Conservation (phyloP, 176 grass and related monocot species). For the Cenchrus fungigraminus region DNA sequence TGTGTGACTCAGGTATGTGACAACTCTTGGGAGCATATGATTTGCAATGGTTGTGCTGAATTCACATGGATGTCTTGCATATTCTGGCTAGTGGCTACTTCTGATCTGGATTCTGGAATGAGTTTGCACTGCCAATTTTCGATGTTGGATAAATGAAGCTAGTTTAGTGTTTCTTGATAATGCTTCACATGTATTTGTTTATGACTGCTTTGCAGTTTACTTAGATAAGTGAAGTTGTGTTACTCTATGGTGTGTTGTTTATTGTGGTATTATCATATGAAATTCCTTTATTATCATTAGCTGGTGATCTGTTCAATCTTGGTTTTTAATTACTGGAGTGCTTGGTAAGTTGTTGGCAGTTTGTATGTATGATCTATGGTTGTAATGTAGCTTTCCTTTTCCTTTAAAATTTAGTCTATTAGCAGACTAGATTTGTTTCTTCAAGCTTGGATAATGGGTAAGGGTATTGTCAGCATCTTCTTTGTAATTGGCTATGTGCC, state of each 20-base stretch:
- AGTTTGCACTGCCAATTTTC: constrained; percentile 59
- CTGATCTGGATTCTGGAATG: constrained; percentile 68
- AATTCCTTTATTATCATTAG: constrained; percentile 30
- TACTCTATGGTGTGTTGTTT: constrained; percentile 37
- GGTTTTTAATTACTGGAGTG: constrained; percentile 21
- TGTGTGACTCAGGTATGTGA: constrained; percentile 88
- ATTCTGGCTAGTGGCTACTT: constrained; percentile 71
- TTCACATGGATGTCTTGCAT: constrained; percentile 92
- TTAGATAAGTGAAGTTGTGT: constrained; percentile 20
- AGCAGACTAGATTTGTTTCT: not conserved
- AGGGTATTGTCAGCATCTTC: not conserved
- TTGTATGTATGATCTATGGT: not conserved
- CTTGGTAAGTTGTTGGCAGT: not conserved
- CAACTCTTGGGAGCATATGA: constrained; percentile 76
- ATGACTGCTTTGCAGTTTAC: constrained; percentile 52
- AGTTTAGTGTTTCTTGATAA: constrained; percentile 45
- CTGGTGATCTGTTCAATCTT: constrained; percentile 5
- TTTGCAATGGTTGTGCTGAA: constrained; percentile 95
- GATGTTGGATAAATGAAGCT: constrained; percentile 55
- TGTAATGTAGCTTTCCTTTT: constrained; percentile 14
- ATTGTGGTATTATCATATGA: not conserved
- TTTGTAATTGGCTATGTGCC: not conserved
- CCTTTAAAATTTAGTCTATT: not conserved
- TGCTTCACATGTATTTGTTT: constrained; percentile 47
- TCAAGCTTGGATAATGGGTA: not conserved